Base-by-base conservation (phyloP, 306 rosid genomes). In the Senna tora region DNA sequence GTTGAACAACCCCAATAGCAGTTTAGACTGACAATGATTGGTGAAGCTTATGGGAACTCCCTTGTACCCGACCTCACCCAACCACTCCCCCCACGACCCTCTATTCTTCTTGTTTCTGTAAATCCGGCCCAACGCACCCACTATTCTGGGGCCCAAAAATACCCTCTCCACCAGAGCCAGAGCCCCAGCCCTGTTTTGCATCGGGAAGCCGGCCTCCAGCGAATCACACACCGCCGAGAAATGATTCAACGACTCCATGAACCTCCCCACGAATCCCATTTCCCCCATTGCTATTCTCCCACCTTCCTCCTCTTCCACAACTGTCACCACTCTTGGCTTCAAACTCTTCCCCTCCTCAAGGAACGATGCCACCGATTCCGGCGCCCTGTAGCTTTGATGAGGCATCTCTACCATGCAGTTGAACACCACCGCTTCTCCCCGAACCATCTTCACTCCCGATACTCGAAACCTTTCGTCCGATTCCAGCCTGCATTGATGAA, bases 171-270 rank as follows among this genome's bases (percentile, higher is more conserved):
- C 98, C 73, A 90, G 74, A 0, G 76, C 98, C 73, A 90, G 74
- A 0, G 76, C 75, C 67, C 88, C 63, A 4, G 88, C 85, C 50
- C 80, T 76, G 32, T 72, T 77, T 4, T 87, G 88, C 88, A 83
- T 88, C 4, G 94, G 98, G 36, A 87, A 83, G 7, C 90, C 96
- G 10, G 83, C 96, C 65, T 87, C 94, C 0, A 90, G 67, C 0
- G 98, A 93, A 60, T 93, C 98, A 28, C 79, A 89, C 15, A 90
- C 45, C 0, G 98, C 93, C 0, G 97, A 93, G 41, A 86, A 89
- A 10, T 83, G 94, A n/a, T 89, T 85, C 38, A 93, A 20, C 0
- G 84, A 85, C 33, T 93, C 98, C 87, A 89, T 74, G 21, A 93
- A 93, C 5, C 75, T 51, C 8, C 86, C 87, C 72, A 84, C 81